These are phyloP conservation scores for Claviceps fusiformis DNA, from an alignment of 2,329 filamentous ascomycete genomes.

Conservation along the genomic window DNA sequence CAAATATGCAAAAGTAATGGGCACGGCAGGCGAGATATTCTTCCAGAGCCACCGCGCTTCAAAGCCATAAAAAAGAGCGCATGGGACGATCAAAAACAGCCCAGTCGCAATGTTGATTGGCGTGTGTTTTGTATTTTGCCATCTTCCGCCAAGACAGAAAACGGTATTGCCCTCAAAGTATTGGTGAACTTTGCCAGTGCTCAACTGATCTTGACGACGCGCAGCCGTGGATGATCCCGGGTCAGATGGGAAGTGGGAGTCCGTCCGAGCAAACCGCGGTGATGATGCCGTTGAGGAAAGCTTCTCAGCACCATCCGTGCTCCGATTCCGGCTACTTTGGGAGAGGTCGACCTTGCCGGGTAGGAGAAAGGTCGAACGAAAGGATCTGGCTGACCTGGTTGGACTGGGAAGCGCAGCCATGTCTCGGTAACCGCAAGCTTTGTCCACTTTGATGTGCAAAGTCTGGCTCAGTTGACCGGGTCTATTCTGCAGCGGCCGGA, in stretches of 20 bases:
- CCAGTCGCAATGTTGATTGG: slow-evolving; percentile 86
- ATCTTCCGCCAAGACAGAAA: slow-evolving; percentile 73
- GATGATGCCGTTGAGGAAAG: slow-evolving; percentile 71
- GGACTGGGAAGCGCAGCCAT: slow-evolving; percentile 42
- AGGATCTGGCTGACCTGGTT: slow-evolving; percentile 60
- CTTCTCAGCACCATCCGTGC: slow-evolving; percentile 60
- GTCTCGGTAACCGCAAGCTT: slow-evolving; percentile 42
- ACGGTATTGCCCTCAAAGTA: slow-evolving; percentile 90
- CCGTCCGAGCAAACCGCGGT: slow-evolving; percentile 44
- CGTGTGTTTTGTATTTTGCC: slow-evolving; percentile 76
- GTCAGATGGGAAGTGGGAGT: slow-evolving; percentile 23
- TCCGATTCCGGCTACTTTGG: slow-evolving; percentile 36
- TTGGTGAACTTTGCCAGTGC: slow-evolving; percentile 60
- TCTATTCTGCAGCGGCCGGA: slow-evolving; percentile 55
- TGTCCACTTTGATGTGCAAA: slow-evolving; percentile 46
- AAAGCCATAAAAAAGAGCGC: slow-evolving; percentile 70
- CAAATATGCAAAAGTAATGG: slow-evolving; percentile 82
- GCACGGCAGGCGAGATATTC: slow-evolving; percentile 75
- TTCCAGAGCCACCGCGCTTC: slow-evolving; percentile 79
- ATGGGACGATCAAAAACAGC: slow-evolving; percentile 64
- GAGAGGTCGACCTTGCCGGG: slow-evolving; percentile 39
- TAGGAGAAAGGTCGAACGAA: slow-evolving; percentile 61
- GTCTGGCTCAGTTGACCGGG: slow-evolving; percentile 17
- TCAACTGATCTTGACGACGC: slow-evolving; percentile 11
- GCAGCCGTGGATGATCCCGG: slow-evolving; percentile 10